phyloP scores from a whole-genome alignment of 2,329 filamentous ascomycete species.

The Fusarium sp. region DNA sequence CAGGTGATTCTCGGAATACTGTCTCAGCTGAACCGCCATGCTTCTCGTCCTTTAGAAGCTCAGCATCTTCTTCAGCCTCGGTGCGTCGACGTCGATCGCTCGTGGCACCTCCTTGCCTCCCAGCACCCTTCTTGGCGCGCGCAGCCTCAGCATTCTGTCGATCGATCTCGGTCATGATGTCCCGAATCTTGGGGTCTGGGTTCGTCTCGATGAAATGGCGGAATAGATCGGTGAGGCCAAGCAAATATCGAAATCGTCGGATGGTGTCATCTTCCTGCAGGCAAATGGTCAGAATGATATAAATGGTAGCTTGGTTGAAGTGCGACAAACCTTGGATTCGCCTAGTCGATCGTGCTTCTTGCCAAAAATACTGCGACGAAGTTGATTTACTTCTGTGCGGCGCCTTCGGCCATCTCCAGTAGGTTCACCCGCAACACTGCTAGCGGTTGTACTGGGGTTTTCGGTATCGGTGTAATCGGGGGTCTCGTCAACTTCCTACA shows the following conservation, averaged over 20 bases:
- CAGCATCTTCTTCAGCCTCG: constrained; percentile 97
- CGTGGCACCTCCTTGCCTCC: constrained; percentile 86
- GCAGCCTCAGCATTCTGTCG: constrained; percentile 84
- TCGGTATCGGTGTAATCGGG: constrained; percentile 76
- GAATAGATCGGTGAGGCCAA: constrained; percentile 96
- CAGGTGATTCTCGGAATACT: constrained; percentile 92
- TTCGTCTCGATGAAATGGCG: constrained; percentile 99
- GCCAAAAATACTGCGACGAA: constrained; percentile 92
- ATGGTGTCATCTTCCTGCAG: constrained; percentile 92
- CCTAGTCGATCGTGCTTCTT: constrained; percentile 94
- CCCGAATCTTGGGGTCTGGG: constrained; percentile 92
- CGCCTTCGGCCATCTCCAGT: constrained; percentile 83
- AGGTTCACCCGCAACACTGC: constrained; percentile 85
- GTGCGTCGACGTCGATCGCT: constrained; percentile 86
- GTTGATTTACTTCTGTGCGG: constrained; percentile 86
- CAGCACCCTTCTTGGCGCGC: constrained; percentile 78
- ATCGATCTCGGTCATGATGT: constrained; percentile 95
- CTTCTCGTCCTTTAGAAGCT: constrained; percentile 87
- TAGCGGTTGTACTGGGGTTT: constrained; percentile 78
- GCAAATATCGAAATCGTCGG: constrained; percentile 91
- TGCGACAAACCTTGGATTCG: constrained; percentile 81
- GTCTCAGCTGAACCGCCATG: constrained; percentile 87
- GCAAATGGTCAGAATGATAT: constrained; percentile 10
- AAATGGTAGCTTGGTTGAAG: constrained; percentile 13
- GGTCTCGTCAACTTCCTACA: constrained; percentile 72